Evolutionary conservation across 2,329 filamentous ascomycete genomes (phyloP).

Genomic region (Emmonsiellopsis sp.): DNA sequence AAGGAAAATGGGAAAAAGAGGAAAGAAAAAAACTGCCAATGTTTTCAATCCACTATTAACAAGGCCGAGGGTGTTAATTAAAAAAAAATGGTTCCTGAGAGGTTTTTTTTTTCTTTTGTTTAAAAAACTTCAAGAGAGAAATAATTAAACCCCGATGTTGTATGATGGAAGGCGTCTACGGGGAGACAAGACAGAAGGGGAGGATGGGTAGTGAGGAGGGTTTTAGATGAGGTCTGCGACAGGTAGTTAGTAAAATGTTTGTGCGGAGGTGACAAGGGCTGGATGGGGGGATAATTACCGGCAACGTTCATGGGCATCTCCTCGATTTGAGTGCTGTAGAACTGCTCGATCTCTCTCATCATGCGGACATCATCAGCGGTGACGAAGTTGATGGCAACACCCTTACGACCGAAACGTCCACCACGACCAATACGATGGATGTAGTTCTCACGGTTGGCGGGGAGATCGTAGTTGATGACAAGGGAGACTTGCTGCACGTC

Average conservation of each 20-base stretch:
- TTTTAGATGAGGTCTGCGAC: constrained; percentile 36
- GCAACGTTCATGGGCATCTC: constrained; percentile 97
- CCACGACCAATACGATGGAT: constrained; percentile 99
- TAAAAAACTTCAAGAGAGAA: neutral
- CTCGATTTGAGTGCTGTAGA: constrained; percentile 99
- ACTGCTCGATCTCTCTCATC: constrained; percentile 99
- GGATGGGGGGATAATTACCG: constrained; percentile 32
- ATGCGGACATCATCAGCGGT: constrained; percentile 98
- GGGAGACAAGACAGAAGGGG: constrained; percentile 5
- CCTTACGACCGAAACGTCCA: constrained; percentile 99
- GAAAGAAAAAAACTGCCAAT: constrained; percentile 9
- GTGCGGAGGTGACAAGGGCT: constrained; percentile 4
- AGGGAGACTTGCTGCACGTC: constrained; percentile 99
- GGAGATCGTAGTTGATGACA: constrained; percentile 99
- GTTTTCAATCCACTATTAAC: constrained; percentile 10
- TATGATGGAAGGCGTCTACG: neutral
- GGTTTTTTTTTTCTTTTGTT: neutral
- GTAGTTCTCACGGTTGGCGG: constrained; percentile 99
- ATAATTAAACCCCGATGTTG: constrained; percentile 1
- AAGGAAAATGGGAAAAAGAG: neutral
- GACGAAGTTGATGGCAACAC: constrained; percentile 99
- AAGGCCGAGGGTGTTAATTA: neutral
- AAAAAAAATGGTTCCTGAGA: neutral
- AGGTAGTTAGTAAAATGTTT: constrained; percentile 10
- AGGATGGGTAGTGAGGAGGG: constrained; percentile 20